Evolutionary conservation across 2,329 filamentous ascomycete genomes (phyloP).

Genomic region (Harringtonia aguacate): DNA sequence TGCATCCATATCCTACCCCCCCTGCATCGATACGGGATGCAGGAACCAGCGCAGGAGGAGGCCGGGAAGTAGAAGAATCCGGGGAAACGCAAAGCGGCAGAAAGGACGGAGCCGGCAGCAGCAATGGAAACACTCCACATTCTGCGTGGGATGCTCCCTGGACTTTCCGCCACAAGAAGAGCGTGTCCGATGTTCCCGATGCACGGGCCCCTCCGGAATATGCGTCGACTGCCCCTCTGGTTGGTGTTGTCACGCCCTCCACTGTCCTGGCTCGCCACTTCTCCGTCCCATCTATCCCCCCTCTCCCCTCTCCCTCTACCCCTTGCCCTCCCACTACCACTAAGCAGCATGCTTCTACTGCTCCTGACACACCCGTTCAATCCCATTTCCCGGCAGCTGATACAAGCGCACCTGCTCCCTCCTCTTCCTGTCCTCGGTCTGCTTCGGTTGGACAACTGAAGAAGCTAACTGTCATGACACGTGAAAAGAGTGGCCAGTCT

Average conservation of each 20-base stretch:
- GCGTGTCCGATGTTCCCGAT: constrained; percentile 30
- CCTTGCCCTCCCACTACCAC: constrained; percentile 13
- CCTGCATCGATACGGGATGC: constrained; percentile 40
- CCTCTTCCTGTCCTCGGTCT: constrained; percentile 33
- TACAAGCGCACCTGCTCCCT: constrained; percentile 1
- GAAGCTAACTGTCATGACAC: constrained; percentile 79
- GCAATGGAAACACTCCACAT: constrained; percentile 16
- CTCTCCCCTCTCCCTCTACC: constrained; percentile 13
- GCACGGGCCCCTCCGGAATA: constrained; percentile 32
- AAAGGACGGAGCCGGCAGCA: constrained; percentile 5
- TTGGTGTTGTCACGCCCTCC: constrained; percentile 52
- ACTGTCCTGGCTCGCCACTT: constrained; percentile 57
- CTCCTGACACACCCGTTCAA: constrained; percentile 11
- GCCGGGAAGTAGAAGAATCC: background rate
- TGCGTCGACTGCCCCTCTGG: constrained; percentile 43
- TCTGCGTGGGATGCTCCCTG: constrained; percentile 9
- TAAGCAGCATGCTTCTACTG: constrained; percentile 2
- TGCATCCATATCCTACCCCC: constrained; percentile 45
- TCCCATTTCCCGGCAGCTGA: constrained; percentile 22
- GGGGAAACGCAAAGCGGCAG: background rate
- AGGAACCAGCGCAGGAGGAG: constrained; percentile 2
- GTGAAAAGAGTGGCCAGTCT: constrained; percentile 81
- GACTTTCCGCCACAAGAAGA: constrained; percentile 30
- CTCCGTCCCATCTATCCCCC: constrained; percentile 46
- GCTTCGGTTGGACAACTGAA: constrained; percentile 59